Percentiles rank a stretch among this genome's conserved stretches.
Evolutionary conservation across 1,284 basidiomycete species (phyloP).

Genomic region (Tetrapyrgos nigripes): DNA sequence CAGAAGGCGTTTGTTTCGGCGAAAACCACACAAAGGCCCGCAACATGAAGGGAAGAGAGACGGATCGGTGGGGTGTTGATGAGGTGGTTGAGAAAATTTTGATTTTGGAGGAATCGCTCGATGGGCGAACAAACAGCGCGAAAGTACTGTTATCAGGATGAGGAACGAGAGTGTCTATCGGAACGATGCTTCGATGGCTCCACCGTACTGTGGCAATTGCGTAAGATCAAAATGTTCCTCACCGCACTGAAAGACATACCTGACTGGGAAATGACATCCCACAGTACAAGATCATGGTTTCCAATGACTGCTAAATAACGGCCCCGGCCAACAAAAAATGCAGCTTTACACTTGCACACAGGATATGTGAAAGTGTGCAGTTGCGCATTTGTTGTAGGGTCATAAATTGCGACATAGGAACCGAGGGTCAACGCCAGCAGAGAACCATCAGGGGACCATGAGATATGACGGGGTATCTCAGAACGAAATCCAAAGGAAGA

Average conservation of each 20-base stretch:
- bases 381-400: constrained; percentile 72
- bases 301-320: constrained; percentile 67
- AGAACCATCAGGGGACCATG: constrained; percentile 90
- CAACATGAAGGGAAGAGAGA: constrained; percentile 65
- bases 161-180: constrained; percentile 53
- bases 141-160: constrained; percentile 67
- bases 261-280: constrained; percentile 81
- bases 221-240: constrained; percentile 18
- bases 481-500: constrained; percentile 76
- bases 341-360: constrained; percentile 52
- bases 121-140: constrained; percentile 51
- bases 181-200: constrained; percentile 49
- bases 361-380: constrained; percentile 68
- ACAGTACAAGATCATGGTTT: constrained; percentile 65
- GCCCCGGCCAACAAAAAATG: constrained; percentile 72
- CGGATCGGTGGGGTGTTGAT: constrained; percentile 46
- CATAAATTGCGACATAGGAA: constrained; percentile 79
- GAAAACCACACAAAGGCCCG: constrained; percentile 57
- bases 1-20: constrained; percentile 31
- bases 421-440: constrained; percentile 82
- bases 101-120: constrained; percentile 46
- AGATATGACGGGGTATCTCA: constrained; percentile 67
- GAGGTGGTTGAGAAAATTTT: constrained; percentile 56
- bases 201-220: constrained; percentile 56
- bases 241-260: constrained; percentile 58